Evolutionary conservation across 2,329 filamentous ascomycete species (phyloP), one percentile per base, ranked within the genome.

Genomic region (Alternaria sp.): DNA sequence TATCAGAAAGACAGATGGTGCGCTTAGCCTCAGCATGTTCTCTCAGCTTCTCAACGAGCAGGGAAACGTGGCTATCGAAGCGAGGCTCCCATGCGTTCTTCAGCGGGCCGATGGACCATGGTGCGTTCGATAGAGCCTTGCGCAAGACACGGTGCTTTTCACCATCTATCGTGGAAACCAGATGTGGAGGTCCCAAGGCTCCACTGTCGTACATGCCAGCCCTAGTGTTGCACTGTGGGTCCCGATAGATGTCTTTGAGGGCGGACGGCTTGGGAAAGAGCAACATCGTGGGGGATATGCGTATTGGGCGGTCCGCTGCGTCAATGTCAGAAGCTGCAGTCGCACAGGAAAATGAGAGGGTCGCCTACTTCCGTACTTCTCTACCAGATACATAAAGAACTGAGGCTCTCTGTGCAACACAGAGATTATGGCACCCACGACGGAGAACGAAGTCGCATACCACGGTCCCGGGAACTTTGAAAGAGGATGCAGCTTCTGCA

Each of bases 401-500:
- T 76, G 62, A 4, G 74, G 76, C 50, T 78, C 76, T 28, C 65
- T 67, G 32, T 71, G 63, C 26, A 66, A 61, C 13, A 76, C 59
- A 2, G 74, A 78, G 17, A 78, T 68, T 5, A 76, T 50, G 5
- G 74, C 75, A 2, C 68, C 56, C 23, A 71, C 65, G 8, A 81
- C 7, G 10, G 78, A 78, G 55, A 78, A 79, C 1, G 78, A 77
- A 11, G 77, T 74, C 40, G 72, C 70, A 47, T 79, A 73, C 67
- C 74, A 80, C n/a, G 83, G 82, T 13, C 83, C 83, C 3, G 80
- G 82, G 59, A 79, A 83, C 40, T 77, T 77, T 10, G 77, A 69
- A 1, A 84, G 72, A 7, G 82, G 82, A 54, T 83, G 80, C 32
- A 84, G 75, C 62, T 74, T 82, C 28, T 80, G 75, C 64, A 72